Percentiles rank a stretch among this genome's conserved stretches.
phyloP scores from a whole-genome alignment of 257 asterid species.

The Dorcoceras hygrometricum region DNA sequence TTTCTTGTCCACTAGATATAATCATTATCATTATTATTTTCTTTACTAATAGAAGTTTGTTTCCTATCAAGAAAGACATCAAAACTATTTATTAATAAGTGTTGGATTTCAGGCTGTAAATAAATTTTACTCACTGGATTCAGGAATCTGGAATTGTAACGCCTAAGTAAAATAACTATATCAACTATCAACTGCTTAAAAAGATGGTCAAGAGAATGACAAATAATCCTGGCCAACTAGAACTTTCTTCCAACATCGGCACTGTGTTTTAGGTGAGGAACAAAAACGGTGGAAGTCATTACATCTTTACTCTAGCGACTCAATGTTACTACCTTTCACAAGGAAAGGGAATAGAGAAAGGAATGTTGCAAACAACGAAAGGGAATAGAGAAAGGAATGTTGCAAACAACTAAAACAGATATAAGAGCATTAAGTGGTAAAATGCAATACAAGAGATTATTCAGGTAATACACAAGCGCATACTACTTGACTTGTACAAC shows the following conservation, averaged over 20 bases:
- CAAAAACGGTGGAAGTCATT: background rate
- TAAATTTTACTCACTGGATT: background rate
- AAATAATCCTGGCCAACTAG: background rate
- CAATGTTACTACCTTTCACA: background rate
- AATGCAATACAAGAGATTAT: background rate
- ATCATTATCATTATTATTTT: too few relatives aligned
- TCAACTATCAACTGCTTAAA: background rate
- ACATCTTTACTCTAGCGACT: background rate
- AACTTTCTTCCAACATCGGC: background rate
- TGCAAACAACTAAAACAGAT: background rate
- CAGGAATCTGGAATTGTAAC: background rate
- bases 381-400: background rate
- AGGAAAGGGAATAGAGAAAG: background rate
- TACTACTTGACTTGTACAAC: background rate
- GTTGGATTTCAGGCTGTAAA: constrained; percentile 1
- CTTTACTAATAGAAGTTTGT: too few relatives aligned
- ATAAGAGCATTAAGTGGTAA: background rate
- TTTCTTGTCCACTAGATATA: too few relatives aligned
- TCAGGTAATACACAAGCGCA: background rate
- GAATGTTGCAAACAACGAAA: background rate
- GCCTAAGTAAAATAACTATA: background rate
- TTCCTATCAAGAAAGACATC: too few relatives aligned
- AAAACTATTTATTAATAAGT: too few relatives aligned
- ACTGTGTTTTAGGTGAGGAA: background rate
- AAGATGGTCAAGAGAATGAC: too few relatives aligned